Percentiles rank a stretch among this genome's conserved stretches.
Conservation (phyloP, 495 filamentous ascomycete genomes). For the Aspergillus sclerotiicarbonarius region DNA sequence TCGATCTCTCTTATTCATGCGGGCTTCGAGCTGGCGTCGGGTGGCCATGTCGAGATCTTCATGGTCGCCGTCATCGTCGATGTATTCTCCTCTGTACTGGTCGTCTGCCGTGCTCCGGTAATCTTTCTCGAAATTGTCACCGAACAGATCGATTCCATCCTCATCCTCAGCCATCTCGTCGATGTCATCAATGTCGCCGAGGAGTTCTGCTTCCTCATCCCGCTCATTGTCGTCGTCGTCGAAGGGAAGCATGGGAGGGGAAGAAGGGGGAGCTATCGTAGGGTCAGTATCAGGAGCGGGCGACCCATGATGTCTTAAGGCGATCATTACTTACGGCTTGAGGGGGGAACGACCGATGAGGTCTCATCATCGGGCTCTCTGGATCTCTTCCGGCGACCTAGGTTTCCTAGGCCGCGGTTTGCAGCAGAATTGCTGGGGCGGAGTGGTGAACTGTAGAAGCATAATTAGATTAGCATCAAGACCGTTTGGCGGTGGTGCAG, state of each 20-base stretch:
- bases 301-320: conserved; percentile 21
- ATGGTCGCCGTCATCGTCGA: conserved; percentile 80
- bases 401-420: conserved; percentile 67
- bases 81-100: conserved; percentile 67
- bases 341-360: conserved; percentile 69
- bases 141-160: conserved; percentile 90
- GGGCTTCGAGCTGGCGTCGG: conserved; percentile 78
- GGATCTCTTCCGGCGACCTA: conserved; percentile 72
- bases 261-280: conserved; percentile 36
- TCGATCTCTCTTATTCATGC: conserved; percentile 78
- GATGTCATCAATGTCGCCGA: conserved; percentile 84
- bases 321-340: conserved; percentile 58
- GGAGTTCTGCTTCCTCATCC: conserved; percentile 69
- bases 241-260: conserved; percentile 54
- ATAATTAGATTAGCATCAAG: conserved; percentile 24
- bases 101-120: conserved; percentile 62
- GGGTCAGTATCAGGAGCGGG: conserved; percentile 21
- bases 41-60: conserved; percentile 66
- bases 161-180: conserved; percentile 97
- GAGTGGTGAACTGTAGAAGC: conserved; percentile 66
- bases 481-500: background rate
- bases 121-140: conserved; percentile 83
- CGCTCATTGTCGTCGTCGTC: conserved; percentile 73
- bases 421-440: conserved; percentile 80
- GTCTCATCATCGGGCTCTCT: conserved; percentile 76